Evolutionary conservation across 352 stramenopile genomes (phyloP).

Genomic region (Elongisporangium anandrum): DNA sequence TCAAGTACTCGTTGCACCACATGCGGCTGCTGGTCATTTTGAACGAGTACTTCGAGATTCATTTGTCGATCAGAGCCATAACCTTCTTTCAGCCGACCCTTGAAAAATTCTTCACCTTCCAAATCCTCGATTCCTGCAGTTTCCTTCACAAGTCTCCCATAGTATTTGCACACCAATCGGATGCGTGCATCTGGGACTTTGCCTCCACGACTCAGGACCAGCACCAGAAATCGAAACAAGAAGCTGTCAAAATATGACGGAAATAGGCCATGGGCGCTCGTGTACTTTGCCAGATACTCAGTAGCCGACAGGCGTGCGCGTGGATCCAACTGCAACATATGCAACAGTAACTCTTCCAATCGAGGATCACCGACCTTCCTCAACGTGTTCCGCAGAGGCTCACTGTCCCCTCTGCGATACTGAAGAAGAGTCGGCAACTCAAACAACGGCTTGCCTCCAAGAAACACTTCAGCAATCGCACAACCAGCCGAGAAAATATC

Average conservation of each 20-base stretch:
- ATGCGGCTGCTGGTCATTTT: constrained; percentile 41
- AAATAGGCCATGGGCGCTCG: constrained; percentile 53
- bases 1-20: constrained; percentile 75
- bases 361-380: constrained; percentile 91
- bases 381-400: constrained; percentile 73
- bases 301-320: constrained; percentile 75
- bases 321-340: constrained; percentile 94
- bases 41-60: constrained; percentile 34
- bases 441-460: constrained; percentile 94
- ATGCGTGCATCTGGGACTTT: constrained; percentile 91
- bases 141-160: constrained; percentile 87
- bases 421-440: constrained; percentile 91
- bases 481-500: constrained; percentile 99
- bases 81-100: constrained; percentile 74
- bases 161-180: constrained; percentile 91
- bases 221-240: constrained; percentile 86
- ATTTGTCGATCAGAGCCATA: constrained; percentile 71
- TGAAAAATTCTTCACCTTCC: constrained; percentile 90
- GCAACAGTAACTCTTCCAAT: constrained; percentile 87
- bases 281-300: constrained; percentile 90
- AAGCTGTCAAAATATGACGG: constrained; percentile 87
- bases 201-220: constrained; percentile 74
- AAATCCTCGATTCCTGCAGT: constrained; percentile 90
- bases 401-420: constrained; percentile 76
- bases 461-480: constrained; percentile 95